phyloP scores from a whole-genome alignment of 768 basidiomycete genomes.

The Hericium coralloides region DNA sequence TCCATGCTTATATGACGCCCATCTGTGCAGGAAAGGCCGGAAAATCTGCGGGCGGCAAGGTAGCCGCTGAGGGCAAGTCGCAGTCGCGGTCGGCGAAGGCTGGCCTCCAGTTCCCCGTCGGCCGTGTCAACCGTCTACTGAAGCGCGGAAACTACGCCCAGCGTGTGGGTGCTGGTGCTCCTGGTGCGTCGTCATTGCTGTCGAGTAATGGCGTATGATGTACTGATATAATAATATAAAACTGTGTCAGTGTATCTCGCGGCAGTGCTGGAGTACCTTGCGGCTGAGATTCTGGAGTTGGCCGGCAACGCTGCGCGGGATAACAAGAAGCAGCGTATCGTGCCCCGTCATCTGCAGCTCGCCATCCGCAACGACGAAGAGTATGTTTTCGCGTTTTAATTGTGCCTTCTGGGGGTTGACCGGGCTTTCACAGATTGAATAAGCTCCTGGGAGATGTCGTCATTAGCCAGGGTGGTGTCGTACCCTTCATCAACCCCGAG shows the following conservation, averaged over 20 bases:
- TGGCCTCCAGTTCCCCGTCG: constrained; percentile 83
- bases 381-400: constrained; percentile 28
- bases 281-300: constrained; percentile 88
- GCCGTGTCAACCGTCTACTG: constrained; percentile 85
- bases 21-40: constrained; percentile 27
- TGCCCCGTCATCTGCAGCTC: constrained; percentile 86
- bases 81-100: constrained; percentile 69
- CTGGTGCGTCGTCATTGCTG: constrained; percentile 36
- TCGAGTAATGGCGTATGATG: background rate
- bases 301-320: constrained; percentile 81
- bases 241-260: constrained; percentile 66
- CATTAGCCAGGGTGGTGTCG: constrained; percentile 93
- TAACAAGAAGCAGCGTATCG: constrained; percentile 91
- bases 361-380: constrained; percentile 93
- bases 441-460: constrained; percentile 73
- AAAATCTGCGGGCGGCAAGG: constrained; percentile 31
- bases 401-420: background rate
- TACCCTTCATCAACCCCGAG: constrained; percentile 70
- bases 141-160: constrained; percentile 83
- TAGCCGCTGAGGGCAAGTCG: constrained; percentile 39
- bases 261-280: constrained; percentile 86
- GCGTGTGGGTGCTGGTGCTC: constrained; percentile 84
- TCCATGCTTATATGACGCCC: background rate
- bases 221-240: background rate
- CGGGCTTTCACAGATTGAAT: constrained; percentile 39